Evolutionary conservation across 768 basidiomycete species (phyloP).

Genomic region (Russula sp.): DNA sequence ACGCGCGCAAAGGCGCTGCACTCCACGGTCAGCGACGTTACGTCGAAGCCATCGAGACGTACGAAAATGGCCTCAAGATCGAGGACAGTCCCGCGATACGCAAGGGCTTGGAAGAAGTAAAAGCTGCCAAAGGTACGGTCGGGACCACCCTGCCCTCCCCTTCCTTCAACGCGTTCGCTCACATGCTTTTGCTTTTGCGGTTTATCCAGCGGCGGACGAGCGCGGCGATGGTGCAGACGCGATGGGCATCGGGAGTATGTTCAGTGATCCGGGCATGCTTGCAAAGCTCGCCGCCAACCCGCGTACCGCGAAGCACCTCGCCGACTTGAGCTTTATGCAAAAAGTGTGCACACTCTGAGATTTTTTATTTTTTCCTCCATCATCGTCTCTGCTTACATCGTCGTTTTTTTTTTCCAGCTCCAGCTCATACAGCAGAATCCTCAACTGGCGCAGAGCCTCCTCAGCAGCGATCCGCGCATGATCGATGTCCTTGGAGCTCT

Average conservation of each 20-base stretch:
- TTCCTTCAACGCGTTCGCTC: background rate
- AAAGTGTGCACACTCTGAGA: constrained; percentile 35
- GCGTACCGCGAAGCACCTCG: constrained; percentile 73
- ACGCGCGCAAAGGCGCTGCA: constrained; percentile 87
- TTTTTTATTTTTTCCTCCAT: too few relatives aligned
- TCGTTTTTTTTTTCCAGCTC: constrained; percentile 34
- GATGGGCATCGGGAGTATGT: constrained; percentile 64
- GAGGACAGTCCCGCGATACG: constrained; percentile 78
- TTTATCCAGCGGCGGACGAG: constrained; percentile 32
- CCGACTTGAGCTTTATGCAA: constrained; percentile 76
- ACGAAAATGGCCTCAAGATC: constrained; percentile 71
- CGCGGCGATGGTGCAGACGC: constrained; percentile 38
- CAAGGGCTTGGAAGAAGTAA: constrained; percentile 86
- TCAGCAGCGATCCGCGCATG: constrained; percentile 79
- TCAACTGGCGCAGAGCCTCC: constrained; percentile 48
- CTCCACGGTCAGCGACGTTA: constrained; percentile 75
- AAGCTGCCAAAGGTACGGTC: constrained; percentile 68
- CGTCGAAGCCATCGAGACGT: constrained; percentile 77
- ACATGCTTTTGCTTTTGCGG: background rate
- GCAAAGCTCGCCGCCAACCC: constrained; percentile 84
- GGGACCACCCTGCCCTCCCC: background rate
- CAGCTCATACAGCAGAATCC: constrained; percentile 65
- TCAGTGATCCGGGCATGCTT: constrained; percentile 76
- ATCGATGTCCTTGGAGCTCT: constrained; percentile 87
- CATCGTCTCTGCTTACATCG: background rate